phyloP scores from a whole-genome alignment of 225 moss, liverwort and hornwort genomes.

The Polytrichum formosum region DNA sequence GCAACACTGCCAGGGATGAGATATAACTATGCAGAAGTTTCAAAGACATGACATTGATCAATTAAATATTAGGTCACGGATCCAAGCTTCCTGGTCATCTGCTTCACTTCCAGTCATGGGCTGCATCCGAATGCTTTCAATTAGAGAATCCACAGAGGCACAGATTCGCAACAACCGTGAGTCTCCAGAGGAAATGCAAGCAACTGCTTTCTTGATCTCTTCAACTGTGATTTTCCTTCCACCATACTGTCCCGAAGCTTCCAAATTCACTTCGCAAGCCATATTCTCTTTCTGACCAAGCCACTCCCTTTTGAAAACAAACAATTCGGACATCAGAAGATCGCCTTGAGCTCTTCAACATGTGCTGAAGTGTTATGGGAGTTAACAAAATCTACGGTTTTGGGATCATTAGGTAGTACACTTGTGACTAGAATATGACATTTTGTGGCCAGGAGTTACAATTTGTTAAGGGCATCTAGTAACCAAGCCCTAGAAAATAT shows the following conservation, averaged over 20 bases:
- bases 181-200: conserved; percentile 26
- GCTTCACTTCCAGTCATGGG: no score
- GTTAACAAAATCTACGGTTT: not conserved
- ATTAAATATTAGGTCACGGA: no score
- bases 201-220: conserved; percentile 27
- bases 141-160: conserved; percentile 18
- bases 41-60: no score
- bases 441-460: not conserved
- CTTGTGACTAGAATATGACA: not conserved
- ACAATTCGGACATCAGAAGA: not conserved
- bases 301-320: conserved; percentile 1
- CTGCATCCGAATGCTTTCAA: conserved; percentile 8
- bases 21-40: no score
- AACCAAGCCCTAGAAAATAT: no score
- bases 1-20: no score
- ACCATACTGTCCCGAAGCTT: conserved; percentile 24
- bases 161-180: conserved; percentile 33
- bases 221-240: conserved; percentile 28
- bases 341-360: no score
- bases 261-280: conserved; percentile 31
- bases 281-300: conserved; percentile 20
- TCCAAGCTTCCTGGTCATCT: no score
- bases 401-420: not conserved
- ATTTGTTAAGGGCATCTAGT: not conserved
- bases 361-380: not conserved